Base-by-base conservation (phyloP, 2,329 filamentous ascomycete genomes). In the Fusarium camptoceras region DNA sequence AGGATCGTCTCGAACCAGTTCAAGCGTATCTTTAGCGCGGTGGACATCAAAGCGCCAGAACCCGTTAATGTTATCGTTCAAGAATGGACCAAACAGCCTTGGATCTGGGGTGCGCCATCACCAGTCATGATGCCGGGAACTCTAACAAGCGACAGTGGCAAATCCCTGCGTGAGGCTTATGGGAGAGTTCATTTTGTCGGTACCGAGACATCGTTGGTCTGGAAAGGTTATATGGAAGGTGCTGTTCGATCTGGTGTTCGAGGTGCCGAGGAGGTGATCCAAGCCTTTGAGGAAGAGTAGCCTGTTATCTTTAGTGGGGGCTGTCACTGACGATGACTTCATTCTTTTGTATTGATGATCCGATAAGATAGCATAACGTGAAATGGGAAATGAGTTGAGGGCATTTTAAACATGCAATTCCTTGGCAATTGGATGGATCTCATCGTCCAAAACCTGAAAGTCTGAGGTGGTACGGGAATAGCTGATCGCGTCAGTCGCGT, bases 181-280 rank as follows among this genome's bases (percentile, higher is more conserved):
- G 75, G 65, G 9, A 54, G 61, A 24, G 80, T 76, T 8, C 71
- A 76, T 39, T 77, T 77, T 54, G 63, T 64, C 15, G 72, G 75
- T 0, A 72, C 72, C 1, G 75, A 76, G 55, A 76, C 69, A 5
- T 66, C 69, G 1, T 44, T 64, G 28, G 65, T 68, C 8, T 77
- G 72, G 73, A 76, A 75, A 55, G 74, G 75, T 4, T 76, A 77
- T 39, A 55, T 77, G 64, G 75, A 77, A 22, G 75, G 76, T 4
- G 71, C 70, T 34, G 51, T 73, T 18, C 56, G 66, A 15, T 66
- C 75, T 27, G 73, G 74, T 15, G 42, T 57, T 41, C 59, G 68
- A 41, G 72, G 66, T 28, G 71, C 60, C 20, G 10, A 56, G 9
- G 72, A 74, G 44, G 66, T 71, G 28, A 53, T 72, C 50, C 31